These are phyloP conservation scores for Globisporangium camurandrum DNA, from an alignment of 352 stramenopile genomes.

Conservation along the genomic window DNA sequence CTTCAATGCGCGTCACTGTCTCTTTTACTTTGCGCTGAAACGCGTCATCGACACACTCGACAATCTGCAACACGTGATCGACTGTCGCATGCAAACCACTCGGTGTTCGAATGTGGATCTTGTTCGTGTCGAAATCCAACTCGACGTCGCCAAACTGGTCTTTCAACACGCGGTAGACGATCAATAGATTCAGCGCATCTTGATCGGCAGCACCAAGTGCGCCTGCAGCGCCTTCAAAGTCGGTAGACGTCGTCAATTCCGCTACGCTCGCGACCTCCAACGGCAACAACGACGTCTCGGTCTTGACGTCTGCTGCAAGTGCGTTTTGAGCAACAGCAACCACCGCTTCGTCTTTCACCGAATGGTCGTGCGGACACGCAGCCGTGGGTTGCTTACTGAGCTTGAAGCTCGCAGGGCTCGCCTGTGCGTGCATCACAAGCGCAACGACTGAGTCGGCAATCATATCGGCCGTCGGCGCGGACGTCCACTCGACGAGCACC, in stretches of 20 bases:
- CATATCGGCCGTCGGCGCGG: conserved; percentile 91
- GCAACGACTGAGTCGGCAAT: conserved; percentile 95
- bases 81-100: conserved; percentile 59
- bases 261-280: conserved; percentile 17
- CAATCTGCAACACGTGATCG: conserved; percentile 46
- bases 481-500: conserved; percentile 83
- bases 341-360: conserved; percentile 18
- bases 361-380: conserved; percentile 76
- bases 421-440: conserved; percentile 91
- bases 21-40: conserved; percentile 71
- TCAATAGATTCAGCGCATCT: conserved; percentile 76
- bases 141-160: conserved; percentile 84
- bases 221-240: conserved; percentile 50
- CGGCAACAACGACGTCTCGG: conserved; percentile 5
- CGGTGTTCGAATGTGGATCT: conserved; percentile 79
- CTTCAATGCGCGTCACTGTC: conserved; percentile 58
- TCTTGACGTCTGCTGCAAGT: conserved; percentile 16
- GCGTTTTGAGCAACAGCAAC: too few species aligned
- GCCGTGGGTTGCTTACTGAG: conserved; percentile 63
- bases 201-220: conserved; percentile 68
- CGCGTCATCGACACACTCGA: conserved; percentile 61
- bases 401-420: conserved; percentile 79
- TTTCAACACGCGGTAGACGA: conserved; percentile 78
- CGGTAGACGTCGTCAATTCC: too few species aligned
- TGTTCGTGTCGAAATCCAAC: conserved; percentile 84